phyloP scores from a whole-genome alignment of 1,284 basidiomycete genomes.

The Bjerkandera adusta region DNA sequence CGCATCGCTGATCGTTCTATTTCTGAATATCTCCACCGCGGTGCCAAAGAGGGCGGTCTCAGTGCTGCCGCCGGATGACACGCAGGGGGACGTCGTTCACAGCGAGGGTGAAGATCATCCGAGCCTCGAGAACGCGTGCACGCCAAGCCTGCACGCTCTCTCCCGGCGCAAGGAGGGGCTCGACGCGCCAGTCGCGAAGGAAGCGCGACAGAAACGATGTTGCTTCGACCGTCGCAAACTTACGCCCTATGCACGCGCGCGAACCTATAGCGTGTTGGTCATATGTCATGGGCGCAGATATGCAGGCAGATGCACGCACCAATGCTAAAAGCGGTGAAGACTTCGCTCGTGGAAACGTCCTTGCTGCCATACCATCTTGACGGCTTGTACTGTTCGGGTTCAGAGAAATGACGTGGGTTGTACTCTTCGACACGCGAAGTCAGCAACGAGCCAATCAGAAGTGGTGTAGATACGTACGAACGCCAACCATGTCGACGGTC shows the following conservation, averaged over 20 bases:
- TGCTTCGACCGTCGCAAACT: conserved; percentile 29
- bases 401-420: conserved; percentile 27
- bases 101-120: too few species aligned
- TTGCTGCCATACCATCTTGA: conserved; percentile 32
- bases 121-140: too few species aligned
- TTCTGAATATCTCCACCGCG: too few species aligned
- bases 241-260: conserved; percentile 27
- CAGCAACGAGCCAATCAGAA: not conserved
- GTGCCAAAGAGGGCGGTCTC: too few species aligned
- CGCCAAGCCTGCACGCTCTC: too few species aligned
- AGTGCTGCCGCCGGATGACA: too few species aligned
- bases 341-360: too few species aligned
- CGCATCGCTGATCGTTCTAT: too few species aligned
- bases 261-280: conserved; percentile 22
- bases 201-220: conserved; percentile 26
- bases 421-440: not conserved
- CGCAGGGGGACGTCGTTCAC: too few species aligned
- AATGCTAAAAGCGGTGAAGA: too few species aligned
- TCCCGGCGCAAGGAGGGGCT: conserved; percentile 2
- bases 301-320: too few species aligned
- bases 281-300: conserved; percentile 4
- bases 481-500: conserved; percentile 18
- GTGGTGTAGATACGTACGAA: not conserved
- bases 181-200: conserved; percentile 28
- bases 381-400: conserved; percentile 29